Conservation (phyloP, 208 protist genomes). For the Acanthamoeba divionensis region DNA sequence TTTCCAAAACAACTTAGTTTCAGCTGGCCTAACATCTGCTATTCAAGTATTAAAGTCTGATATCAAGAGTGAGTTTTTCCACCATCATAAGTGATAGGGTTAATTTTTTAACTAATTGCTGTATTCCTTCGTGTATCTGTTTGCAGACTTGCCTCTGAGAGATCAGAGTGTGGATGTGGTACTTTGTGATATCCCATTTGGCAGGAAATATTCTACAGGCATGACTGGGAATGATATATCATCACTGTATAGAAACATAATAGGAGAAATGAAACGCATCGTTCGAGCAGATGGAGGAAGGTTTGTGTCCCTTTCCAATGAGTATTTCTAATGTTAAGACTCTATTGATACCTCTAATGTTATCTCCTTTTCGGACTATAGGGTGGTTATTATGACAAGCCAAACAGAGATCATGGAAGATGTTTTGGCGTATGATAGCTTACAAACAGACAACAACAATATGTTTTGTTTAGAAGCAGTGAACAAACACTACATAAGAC, state of each 20-base stretch:
- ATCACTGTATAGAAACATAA: too few relatives aligned
- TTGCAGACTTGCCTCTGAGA: not conserved
- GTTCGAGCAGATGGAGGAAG: too few relatives aligned
- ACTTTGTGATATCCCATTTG: conserved; percentile 36
- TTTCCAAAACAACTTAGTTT: not conserved
- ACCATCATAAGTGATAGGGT: not conserved
- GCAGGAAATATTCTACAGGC: not conserved
- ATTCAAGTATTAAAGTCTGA: not conserved
- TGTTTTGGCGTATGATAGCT: not conserved
- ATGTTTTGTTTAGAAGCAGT: not conserved
- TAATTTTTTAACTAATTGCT: not conserved
- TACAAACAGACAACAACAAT: not conserved
- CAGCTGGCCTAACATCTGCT: too few relatives aligned
- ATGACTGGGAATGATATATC: not conserved
- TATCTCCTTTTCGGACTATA: not conserved
- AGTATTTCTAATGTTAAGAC: not conserved
- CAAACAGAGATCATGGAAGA: not conserved
- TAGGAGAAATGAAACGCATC: too few relatives aligned
- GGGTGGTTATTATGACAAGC: conserved; percentile 14
- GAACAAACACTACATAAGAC: conserved; percentile 21
- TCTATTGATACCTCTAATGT: not conserved
- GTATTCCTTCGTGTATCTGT: not conserved
- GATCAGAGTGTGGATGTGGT: not conserved
- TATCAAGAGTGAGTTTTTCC: not conserved
- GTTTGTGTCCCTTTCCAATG: not conserved